Conservation (phyloP, 768 basidiomycete genomes). For the Naganishia onofrii region DNA sequence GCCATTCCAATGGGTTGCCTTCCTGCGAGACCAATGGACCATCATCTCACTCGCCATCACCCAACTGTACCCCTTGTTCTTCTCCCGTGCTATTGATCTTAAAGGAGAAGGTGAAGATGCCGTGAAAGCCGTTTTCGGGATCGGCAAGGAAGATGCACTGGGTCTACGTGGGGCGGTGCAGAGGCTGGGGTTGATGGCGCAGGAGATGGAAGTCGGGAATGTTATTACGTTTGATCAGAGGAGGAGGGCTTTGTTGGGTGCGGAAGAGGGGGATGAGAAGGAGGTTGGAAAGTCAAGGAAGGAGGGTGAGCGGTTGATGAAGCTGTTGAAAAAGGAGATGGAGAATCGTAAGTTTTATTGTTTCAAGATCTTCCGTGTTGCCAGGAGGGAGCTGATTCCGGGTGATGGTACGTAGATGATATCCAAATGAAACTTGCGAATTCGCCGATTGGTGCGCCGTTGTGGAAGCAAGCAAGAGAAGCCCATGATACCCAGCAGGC, state of each 20-base stretch:
- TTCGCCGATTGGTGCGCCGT: constrained; percentile 6
- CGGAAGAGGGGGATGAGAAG: not conserved
- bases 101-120: not conserved
- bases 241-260: not conserved
- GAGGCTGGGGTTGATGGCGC: not conserved
- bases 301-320: constrained; percentile 8
- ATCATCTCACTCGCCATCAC: constrained; percentile 15
- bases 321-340: constrained; percentile 17
- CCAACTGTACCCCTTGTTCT: constrained; percentile 6
- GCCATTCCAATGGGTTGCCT: constrained; percentile 16
- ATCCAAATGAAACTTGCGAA: constrained; percentile 9
- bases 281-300: too few relatives aligned
- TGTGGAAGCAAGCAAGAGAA: constrained; percentile 7
- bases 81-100: not conserved
- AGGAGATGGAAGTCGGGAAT: constrained; percentile 17
- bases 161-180: not conserved
- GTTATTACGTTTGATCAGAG: constrained; percentile 5
- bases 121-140: not conserved
- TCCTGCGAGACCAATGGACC: constrained; percentile 8
- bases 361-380: too few relatives aligned
- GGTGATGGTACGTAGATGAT: not conserved
- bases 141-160: constrained; percentile 2
- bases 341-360: constrained; percentile 15
- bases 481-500: not conserved
- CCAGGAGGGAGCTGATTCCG: not conserved